Evolutionary conservation across 2,329 filamentous ascomycete species (phyloP).

Genomic region (Nemania sp.): DNA sequence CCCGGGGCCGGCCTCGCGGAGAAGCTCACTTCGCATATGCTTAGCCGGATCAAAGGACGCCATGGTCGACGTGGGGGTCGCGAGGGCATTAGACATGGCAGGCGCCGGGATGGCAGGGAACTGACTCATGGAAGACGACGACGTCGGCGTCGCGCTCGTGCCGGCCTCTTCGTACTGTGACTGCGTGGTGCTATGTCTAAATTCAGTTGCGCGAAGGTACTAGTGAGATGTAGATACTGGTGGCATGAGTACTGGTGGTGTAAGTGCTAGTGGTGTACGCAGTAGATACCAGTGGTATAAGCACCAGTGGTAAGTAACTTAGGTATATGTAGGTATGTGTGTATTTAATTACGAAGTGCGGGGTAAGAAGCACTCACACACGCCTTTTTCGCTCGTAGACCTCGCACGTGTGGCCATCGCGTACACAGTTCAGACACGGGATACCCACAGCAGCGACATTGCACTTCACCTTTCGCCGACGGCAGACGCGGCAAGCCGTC

Average conservation of each 20-base stretch:
- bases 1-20: too few relatives aligned
- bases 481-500: slow-evolving; percentile 18
- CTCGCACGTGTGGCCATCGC: slow-evolving; percentile 36
- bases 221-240: too few relatives aligned
- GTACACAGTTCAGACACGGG: slow-evolving; percentile 38
- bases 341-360: too few relatives aligned
- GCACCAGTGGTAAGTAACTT: not conserved
- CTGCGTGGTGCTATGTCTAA: not conserved
- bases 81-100: slow-evolving; percentile 1
- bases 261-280: too few relatives aligned
- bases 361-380: slow-evolving; percentile 15
- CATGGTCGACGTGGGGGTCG: slow-evolving; percentile 7
- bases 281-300: not conserved
- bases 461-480: slow-evolving; percentile 35
- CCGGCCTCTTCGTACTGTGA: not conserved
- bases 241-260: too few relatives aligned
- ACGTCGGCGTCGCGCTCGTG: not conserved
- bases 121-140: too few relatives aligned
- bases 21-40: not conserved
- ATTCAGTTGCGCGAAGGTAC: too few relatives aligned
- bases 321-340: too few relatives aligned
- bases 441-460: slow-evolving; percentile 27
- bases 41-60: slow-evolving; percentile 9
- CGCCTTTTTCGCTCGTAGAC: slow-evolving; percentile 28
- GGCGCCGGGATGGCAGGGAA: too few relatives aligned